Evolutionary conservation across 495 filamentous ascomycete species (phyloP).

Genomic region (Hypoxylon fuscum): DNA sequence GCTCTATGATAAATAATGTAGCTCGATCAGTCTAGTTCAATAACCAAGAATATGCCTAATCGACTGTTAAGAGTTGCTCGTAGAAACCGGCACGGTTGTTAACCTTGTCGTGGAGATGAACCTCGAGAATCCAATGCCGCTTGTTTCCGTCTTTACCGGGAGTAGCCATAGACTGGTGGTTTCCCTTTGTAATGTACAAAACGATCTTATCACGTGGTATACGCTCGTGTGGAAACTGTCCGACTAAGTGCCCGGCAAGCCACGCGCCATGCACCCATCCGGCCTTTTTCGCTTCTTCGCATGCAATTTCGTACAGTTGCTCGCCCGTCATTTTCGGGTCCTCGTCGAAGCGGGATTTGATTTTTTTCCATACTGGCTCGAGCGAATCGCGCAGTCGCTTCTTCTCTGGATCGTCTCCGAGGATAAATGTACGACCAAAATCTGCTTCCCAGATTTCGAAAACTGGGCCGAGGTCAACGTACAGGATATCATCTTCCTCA

Average conservation of each 20-base stretch:
- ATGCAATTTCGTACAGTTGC: constrained; percentile 52
- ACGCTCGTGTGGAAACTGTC: constrained; percentile 54
- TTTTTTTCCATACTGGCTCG: constrained; percentile 52
- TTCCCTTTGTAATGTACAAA: constrained; percentile 56
- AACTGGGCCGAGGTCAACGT: constrained; percentile 60
- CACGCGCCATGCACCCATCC: constrained; percentile 56
- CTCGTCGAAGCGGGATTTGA: constrained; percentile 48
- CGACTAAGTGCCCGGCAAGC: constrained; percentile 55
- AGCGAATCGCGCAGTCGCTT: constrained; percentile 54
- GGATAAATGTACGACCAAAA: constrained; percentile 46
- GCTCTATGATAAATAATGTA: neutral
- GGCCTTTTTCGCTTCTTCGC: constrained; percentile 28
- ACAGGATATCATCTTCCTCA: constrained; percentile 57
- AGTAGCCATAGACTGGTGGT: constrained; percentile 48
- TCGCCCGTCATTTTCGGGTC: constrained; percentile 55
- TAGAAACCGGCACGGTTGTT: constrained; percentile 52
- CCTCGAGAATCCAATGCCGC: constrained; percentile 62
- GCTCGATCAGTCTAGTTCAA: neutral
- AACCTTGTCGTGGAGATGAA: constrained; percentile 56
- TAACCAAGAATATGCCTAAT: neutral
- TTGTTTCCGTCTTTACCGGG: constrained; percentile 51
- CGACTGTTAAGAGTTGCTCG: constrained; percentile 58
- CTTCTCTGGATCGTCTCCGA: constrained; percentile 58
- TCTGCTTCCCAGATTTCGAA: constrained; percentile 64
- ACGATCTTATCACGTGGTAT: constrained; percentile 56